Conservation (phyloP, 202 grass and related monocot species). For the Zoysia matrella region DNA sequence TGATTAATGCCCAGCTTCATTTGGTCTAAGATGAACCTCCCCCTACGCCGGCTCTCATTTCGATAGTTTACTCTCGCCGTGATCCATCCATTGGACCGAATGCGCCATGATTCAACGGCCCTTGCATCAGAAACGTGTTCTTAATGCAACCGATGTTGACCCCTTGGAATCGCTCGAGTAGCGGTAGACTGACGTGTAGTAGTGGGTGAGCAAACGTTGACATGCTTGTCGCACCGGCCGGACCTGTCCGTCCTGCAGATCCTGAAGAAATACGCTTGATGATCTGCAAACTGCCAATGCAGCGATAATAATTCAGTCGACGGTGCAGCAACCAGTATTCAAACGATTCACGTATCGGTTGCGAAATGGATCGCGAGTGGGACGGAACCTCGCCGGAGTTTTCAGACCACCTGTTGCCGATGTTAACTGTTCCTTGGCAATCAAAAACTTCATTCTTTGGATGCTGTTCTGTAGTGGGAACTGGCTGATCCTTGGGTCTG, state of each 20-base stretch:
- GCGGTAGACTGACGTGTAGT: background rate
- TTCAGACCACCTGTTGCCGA: background rate
- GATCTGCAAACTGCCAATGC: no score
- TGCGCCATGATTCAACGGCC: constrained; percentile 2
- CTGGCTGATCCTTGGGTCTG: background rate
- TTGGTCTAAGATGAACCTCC: background rate
- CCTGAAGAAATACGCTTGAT: background rate
- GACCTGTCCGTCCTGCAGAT: background rate
- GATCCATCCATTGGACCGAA: constrained; percentile 39
- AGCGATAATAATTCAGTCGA: background rate
- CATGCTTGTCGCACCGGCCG: constrained; percentile 6
- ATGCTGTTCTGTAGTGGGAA: no score
- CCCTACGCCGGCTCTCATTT: background rate
- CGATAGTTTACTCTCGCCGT: background rate
- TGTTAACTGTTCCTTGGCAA: background rate
- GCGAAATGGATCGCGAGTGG: background rate
- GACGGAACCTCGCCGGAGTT: background rate
- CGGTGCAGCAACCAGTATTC: background rate
- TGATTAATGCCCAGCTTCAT: background rate
- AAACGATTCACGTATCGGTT: background rate
- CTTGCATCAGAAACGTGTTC: background rate
- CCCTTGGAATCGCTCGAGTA: constrained; percentile 4
- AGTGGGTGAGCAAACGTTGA: constrained; percentile 34
- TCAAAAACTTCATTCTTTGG: no score
- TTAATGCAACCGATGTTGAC: constrained; percentile 2